Conservation (phyloP, 2,329 filamentous ascomycete species). For the Bipolaris zeicola region DNA sequence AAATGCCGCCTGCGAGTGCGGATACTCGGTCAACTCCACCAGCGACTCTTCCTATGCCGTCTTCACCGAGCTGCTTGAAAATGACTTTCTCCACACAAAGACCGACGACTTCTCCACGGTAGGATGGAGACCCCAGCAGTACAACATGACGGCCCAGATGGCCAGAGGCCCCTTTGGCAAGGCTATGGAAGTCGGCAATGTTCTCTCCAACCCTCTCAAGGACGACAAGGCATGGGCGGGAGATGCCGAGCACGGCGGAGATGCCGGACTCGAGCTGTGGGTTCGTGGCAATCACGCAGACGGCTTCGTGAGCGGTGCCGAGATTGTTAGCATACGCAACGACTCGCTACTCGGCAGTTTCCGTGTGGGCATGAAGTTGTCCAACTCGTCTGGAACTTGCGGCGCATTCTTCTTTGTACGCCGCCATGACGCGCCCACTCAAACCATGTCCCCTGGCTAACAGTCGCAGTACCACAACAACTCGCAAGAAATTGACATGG, state of each 20-base stretch:
- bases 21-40: constrained; percentile 65
- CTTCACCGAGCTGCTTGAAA: constrained; percentile 74
- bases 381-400: constrained; percentile 68
- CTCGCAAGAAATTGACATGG: constrained; percentile 80
- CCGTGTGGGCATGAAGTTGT: constrained; percentile 69
- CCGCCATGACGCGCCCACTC: neutral
- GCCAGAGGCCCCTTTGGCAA: constrained; percentile 71
- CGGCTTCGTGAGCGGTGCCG: constrained; percentile 64
- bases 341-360: constrained; percentile 75
- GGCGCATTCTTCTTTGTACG: constrained; percentile 79
- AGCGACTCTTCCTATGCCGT: constrained; percentile 51
- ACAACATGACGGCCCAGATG: constrained; percentile 64
- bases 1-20: constrained; percentile 69
- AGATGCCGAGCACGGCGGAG: constrained; percentile 52
- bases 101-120: constrained; percentile 51
- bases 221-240: constrained; percentile 53
- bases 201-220: constrained; percentile 59
- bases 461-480: constrained; percentile 71
- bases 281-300: constrained; percentile 46
- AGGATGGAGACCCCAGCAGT: constrained; percentile 71
- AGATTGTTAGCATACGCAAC: constrained; percentile 65
- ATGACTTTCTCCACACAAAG: constrained; percentile 69
- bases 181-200: constrained; percentile 63
- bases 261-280: constrained; percentile 48
- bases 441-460: constrained; percentile 11